These are phyloP conservation scores for Phaseolus coccineus DNA, from an alignment of 331 rosid species.

Conservation along the genomic window DNA sequence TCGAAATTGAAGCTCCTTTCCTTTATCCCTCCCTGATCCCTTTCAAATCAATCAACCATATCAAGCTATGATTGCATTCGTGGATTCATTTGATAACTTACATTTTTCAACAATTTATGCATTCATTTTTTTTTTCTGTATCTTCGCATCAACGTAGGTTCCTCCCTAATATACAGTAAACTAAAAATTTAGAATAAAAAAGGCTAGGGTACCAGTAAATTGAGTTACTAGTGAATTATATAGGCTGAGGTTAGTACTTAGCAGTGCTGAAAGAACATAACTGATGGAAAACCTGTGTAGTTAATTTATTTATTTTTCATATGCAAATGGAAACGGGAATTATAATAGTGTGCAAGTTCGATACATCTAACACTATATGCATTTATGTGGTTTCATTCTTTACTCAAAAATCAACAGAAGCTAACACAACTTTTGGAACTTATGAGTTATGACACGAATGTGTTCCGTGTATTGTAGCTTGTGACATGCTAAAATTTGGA, in stretches of 20 bases:
- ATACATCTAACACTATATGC: conserved; percentile 16
- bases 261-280: neutral
- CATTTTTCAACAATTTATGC: neutral
- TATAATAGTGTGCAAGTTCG: neutral
- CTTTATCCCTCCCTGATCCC: neutral
- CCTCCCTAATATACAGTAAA: neutral
- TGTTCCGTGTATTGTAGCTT: neutral
- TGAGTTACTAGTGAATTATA: neutral
- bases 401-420: conserved; percentile 19
- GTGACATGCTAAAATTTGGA: conserved; percentile 5
- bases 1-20: conserved; percentile 34
- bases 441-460: conserved; percentile 2
- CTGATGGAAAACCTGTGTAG: conserved; percentile 8
- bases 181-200: neutral
- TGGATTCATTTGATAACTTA: neutral
- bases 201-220: neutral
- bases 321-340: neutral
- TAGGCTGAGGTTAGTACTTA: neutral
- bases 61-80: neutral
- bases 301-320: neutral
- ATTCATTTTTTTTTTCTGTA: neutral
- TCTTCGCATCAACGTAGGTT: neutral
- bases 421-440: conserved; percentile 8
- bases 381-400: conserved; percentile 30
- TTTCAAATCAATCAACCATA: conserved; percentile 36